These are phyloP conservation scores for Eragrostis tef DNA, from an alignment of 202 grass and related monocot species.

Conservation along the genomic window DNA sequence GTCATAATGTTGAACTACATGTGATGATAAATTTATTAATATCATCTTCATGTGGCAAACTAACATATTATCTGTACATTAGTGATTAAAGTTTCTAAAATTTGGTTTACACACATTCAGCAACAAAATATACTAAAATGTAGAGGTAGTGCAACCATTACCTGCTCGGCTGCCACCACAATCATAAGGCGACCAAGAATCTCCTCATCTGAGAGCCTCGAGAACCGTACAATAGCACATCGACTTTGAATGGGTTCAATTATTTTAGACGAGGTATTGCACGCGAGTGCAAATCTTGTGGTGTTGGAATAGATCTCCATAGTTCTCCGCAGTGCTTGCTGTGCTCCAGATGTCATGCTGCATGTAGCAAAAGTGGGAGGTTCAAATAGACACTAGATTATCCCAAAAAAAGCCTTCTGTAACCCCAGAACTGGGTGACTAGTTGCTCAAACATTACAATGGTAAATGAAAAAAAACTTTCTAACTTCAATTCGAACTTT, in stretches of 20 bases:
- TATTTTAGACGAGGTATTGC: slow-evolving; percentile 98
- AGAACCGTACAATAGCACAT: slow-evolving; percentile 91
- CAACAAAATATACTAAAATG: background rate
- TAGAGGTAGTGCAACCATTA: slow-evolving; percentile 31
- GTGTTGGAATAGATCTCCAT: slow-evolving; percentile 99
- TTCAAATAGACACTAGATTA: slow-evolving; percentile 2
- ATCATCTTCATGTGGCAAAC: background rate
- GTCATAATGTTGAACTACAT: background rate
- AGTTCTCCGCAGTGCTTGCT: slow-evolving; percentile 90
- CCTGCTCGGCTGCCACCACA: slow-evolving; percentile 89
- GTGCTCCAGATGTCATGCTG: slow-evolving; percentile 96
- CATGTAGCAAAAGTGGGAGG: slow-evolving; percentile 38
- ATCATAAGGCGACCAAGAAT: slow-evolving; percentile 91
- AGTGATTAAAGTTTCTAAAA: background rate
- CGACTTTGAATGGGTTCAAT: slow-evolving; percentile 99
- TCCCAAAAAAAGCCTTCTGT: background rate
- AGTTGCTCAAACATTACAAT: background rate
- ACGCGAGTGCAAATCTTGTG: slow-evolving; percentile 88
- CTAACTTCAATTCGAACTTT: background rate
- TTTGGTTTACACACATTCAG: background rate
- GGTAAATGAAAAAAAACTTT: background rate
- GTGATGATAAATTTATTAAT: background rate
- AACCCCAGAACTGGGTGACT: background rate
- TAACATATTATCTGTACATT: background rate
- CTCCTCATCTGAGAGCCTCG: slow-evolving; percentile 89